These are phyloP conservation scores for Candida sakaeoensis DNA, from an alignment of 805 yeast genomes.

Conservation along the genomic window DNA sequence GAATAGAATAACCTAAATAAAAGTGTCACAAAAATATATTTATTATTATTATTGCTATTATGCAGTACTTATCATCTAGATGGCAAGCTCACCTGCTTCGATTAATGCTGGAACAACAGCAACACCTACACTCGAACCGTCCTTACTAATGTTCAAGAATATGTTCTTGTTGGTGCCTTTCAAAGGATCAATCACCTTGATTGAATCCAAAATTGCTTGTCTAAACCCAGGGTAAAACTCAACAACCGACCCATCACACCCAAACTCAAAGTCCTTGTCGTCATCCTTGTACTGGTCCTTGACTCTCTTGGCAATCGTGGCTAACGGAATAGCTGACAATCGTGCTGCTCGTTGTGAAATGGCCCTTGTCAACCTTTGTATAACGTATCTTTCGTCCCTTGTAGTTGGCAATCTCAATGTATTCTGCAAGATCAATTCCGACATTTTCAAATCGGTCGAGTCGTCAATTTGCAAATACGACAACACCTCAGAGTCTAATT, in stretches of 20 bases:
- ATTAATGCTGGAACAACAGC: slow-evolving; percentile 38
- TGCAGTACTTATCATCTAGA: neutral
- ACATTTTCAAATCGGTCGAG: slow-evolving; percentile 64
- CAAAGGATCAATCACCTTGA: slow-evolving; percentile 66
- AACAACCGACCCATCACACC: slow-evolving; percentile 93
- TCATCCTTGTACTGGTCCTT: slow-evolving; percentile 49
- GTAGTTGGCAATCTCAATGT: slow-evolving; percentile 68
- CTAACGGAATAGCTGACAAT: slow-evolving; percentile 83
- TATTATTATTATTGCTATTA: too few species aligned
- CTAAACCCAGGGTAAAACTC: slow-evolving; percentile 92
- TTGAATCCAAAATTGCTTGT: slow-evolving; percentile 74
- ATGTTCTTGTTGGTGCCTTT: slow-evolving; percentile 71
- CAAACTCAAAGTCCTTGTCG: slow-evolving; percentile 75
- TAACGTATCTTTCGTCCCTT: slow-evolving; percentile 64
- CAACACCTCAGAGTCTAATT: slow-evolving; percentile 75
- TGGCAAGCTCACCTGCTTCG: neutral
- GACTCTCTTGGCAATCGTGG: slow-evolving; percentile 76
- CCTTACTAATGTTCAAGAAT: slow-evolving; percentile 79
- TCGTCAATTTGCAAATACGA: slow-evolving; percentile 85
- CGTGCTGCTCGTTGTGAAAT: slow-evolving; percentile 87
- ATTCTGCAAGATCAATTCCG: slow-evolving; percentile 65
- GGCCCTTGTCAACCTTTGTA: slow-evolving; percentile 72
- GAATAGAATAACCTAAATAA: neutral
- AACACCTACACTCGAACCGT: slow-evolving; percentile 97
- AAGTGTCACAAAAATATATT: neutral